Percentiles rank a stretch among this genome's conserved stretches.
These are phyloP conservation scores for Arctium lappa DNA, from an alignment of 129 eudicot species.

Conservation along the genomic window DNA sequence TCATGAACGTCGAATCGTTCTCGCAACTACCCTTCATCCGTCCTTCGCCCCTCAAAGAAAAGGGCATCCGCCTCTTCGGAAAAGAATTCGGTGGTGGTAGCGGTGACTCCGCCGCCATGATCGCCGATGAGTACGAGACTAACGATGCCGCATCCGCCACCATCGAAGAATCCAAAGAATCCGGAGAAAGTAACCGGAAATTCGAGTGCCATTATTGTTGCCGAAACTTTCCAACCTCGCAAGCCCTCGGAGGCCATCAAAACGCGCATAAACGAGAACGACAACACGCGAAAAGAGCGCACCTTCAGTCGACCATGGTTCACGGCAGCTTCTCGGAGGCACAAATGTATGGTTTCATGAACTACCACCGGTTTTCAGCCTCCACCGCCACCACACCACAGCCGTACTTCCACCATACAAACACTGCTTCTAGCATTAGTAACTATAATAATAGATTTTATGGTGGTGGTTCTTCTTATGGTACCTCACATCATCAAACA, in stretches of 20 bases:
- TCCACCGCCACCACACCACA: constrained; percentile 33
- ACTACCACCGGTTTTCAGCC: constrained; percentile 41
- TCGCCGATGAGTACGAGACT: constrained; percentile 19
- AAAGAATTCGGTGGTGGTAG: constrained; percentile 55
- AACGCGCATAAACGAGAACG: constrained; percentile 98
- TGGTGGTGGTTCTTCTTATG: constrained; percentile 18
- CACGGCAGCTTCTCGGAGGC: constrained; percentile 45
- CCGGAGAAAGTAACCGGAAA: constrained; percentile 51
- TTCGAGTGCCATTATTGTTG: constrained; percentile 98
- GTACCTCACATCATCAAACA: constrained; percentile 34
- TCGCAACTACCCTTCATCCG: constrained; percentile 96
- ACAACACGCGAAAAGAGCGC: constrained; percentile 92
- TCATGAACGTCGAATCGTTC: constrained; percentile 97
- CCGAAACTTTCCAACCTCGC: constrained; percentile 97
- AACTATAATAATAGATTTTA: constrained; percentile 27
- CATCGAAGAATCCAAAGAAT: constrained; percentile 18
- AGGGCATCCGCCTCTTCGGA: constrained; percentile 78
- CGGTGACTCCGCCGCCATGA: constrained; percentile 11
- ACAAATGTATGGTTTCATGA: constrained; percentile 59
- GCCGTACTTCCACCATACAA: constrained; percentile 40
- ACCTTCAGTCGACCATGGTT: constrained; percentile 71
- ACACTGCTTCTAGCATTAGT: constrained; percentile 24
- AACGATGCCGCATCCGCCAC: constrained; percentile 13
- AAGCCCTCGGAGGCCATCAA: constrained; percentile 99
- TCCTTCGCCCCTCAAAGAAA: constrained; percentile 57